A percentile compares a stretch with the other conserved stretches of the same genome.
Evolutionary conservation across 2,329 filamentous ascomycete genomes (phyloP).

Genomic region (Pseudopyricularia javanii): DNA sequence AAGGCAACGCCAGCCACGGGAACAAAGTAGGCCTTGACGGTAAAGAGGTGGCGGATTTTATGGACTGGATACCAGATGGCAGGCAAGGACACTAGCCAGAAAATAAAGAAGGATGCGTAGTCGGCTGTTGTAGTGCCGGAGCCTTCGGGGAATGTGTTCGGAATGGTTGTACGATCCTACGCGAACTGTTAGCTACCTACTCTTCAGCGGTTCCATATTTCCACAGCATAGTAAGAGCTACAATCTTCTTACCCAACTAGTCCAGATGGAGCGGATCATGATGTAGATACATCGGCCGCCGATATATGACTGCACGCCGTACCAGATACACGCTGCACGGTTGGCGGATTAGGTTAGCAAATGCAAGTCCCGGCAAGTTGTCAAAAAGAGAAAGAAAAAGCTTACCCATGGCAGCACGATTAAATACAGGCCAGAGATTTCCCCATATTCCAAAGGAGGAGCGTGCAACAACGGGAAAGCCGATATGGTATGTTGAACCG

Average conservation of each 20-base stretch:
- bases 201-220: not conserved
- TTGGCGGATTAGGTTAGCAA: conserved; percentile 3
- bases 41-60: conserved; percentile 80
- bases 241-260: conserved; percentile 38
- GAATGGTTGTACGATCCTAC: conserved; percentile 40
- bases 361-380: conserved; percentile 2
- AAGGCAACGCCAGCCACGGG: conserved; percentile 75
- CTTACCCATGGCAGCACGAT: conserved; percentile 62
- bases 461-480: conserved; percentile 70
- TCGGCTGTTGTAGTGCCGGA: conserved; percentile 64
- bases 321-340: conserved; percentile 65
- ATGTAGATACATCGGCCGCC: conserved; percentile 75
- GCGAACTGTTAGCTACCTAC: not conserved
- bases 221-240: not conserved
- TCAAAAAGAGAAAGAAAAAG: conserved; percentile 17
- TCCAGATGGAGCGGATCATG: conserved; percentile 83
- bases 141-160: conserved; percentile 50
- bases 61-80: conserved; percentile 86
- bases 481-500: conserved; percentile 77
- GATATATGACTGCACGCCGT: conserved; percentile 76
- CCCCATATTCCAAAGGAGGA: conserved; percentile 85
- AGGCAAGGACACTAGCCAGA: conserved; percentile 70
- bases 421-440: conserved; percentile 77
- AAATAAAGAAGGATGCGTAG: conserved; percentile 76
- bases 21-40: conserved; percentile 76